Base-by-base conservation (phyloP, 2,329 filamentous ascomycete genomes). In the Conoideocrella luteorostrata region DNA sequence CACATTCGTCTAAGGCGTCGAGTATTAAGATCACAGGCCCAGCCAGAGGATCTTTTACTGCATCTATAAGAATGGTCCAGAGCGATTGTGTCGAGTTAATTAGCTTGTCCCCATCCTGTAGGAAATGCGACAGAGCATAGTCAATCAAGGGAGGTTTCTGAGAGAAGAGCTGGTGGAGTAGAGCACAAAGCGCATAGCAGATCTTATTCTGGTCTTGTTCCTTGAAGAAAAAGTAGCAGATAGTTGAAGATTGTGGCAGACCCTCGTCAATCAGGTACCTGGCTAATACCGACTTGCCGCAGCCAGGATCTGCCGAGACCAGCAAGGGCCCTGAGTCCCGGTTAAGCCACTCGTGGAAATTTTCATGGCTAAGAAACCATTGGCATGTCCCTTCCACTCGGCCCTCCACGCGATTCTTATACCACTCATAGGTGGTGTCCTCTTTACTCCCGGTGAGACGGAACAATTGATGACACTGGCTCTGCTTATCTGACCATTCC, bases 261-360 rank as follows among this genome's bases (percentile, higher is more conserved):
- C 33, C 42, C 5, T 61, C 20, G n/a, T 42, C 40, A 21, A 36
- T 12, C n/a, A 42, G 17, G 7, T 35, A 36, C 12, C 29, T 42
- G 7, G 65, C 57, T 24, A 68, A 41, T 1, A 61, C 63, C 0
- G 64, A 67, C 47, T 67, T 68, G 2, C 65, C 63, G 39, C 61
- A 68, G 0, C 64, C 65, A 20, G 64, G 63, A 46, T 67, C 64
- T 3, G 61, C 64, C 2, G 66, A 56, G n/a, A 68, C 55, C 21
- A 64, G 51, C 6, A 69, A 46, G 0, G 57, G 52, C 0, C 57
- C 59, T 0, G 57, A 58, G 0, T 55, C 50, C 7, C 52, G 36
- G 3, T 45, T 36, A n/a, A 57, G 24, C 65, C 63, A 68, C 0
- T 13, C 4, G 11, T 50, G 43, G 43, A 58, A 67, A 28, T 53